A percentile compares a stretch with the other conserved stretches of the same genome.
These are phyloP conservation scores for Capsicum rhomboideum DNA, from an alignment of 257 asterid species.

Conservation along the genomic window DNA sequence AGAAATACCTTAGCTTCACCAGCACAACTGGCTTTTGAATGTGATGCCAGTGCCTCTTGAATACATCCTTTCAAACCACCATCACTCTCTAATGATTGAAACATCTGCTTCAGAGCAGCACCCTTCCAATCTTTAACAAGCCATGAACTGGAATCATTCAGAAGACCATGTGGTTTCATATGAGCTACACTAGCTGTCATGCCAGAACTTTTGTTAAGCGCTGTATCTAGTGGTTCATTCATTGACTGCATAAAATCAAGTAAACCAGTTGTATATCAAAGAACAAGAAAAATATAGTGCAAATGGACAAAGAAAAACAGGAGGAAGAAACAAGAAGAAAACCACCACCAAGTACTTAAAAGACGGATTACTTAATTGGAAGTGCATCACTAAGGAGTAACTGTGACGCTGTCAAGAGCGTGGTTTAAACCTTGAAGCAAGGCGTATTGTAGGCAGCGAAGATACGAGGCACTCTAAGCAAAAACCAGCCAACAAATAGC, in stretches of 20 bases:
- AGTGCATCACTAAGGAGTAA: background rate
- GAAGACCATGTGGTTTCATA: constrained; percentile 13
- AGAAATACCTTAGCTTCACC: constrained; percentile 38
- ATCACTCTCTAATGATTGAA: constrained; percentile 37
- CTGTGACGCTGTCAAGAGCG: background rate
- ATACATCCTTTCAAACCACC: constrained; percentile 47
- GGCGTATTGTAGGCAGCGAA: background rate
- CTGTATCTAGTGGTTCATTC: constrained; percentile 15
- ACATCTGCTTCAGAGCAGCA: constrained; percentile 52
- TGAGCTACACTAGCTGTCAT: constrained; percentile 17
- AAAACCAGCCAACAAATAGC: background rate
- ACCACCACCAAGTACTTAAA: background rate
- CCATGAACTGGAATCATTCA: constrained; percentile 17
- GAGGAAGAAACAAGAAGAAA: background rate
- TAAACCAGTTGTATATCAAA: background rate
- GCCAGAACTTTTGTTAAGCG: constrained; percentile 10
- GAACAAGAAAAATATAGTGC: background rate
- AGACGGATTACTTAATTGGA: background rate
- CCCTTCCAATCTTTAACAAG: constrained; percentile 36
- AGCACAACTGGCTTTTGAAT: constrained; percentile 36
- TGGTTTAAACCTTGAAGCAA: background rate
- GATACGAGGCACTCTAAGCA: background rate
- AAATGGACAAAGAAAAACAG: background rate
- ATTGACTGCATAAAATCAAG: constrained; percentile 26
- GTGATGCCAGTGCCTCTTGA: constrained; percentile 28